Conservation (phyloP, 2,329 filamentous ascomycete genomes). For the Penicillium griseofulvum region DNA sequence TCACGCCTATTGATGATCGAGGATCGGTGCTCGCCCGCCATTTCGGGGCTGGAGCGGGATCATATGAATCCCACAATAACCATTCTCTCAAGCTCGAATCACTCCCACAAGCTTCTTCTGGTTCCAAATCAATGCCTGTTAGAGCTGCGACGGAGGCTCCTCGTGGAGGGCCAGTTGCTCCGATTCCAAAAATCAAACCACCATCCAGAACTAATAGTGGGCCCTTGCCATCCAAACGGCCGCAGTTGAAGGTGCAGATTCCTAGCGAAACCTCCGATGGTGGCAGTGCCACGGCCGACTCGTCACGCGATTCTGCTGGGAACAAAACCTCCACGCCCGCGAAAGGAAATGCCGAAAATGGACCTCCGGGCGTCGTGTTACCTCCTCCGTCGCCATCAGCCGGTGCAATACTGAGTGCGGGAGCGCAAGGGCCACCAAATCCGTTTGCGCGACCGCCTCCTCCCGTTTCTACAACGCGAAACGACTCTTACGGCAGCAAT, state of each 20-base stretch:
- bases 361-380: conserved; percentile 71
- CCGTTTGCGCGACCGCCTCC: conserved; percentile 87
- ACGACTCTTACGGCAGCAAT: conserved; percentile 43
- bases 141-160: conserved; percentile 49
- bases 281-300: conserved; percentile 70
- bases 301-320: conserved; percentile 61
- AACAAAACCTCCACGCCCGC: conserved; percentile 60
- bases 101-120: conserved; percentile 43
- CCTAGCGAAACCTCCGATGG: conserved; percentile 83
- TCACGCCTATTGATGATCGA: conserved; percentile 94
- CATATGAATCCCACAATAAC: conserved; percentile 49
- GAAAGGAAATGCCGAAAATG: conserved; percentile 52
- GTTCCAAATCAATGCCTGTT: conserved; percentile 61
- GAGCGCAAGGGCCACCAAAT: conserved; percentile 88
- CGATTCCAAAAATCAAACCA: conserved; percentile 67
- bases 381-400: conserved; percentile 91
- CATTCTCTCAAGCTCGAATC: conserved; percentile 36
- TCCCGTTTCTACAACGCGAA: conserved; percentile 49
- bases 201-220: conserved; percentile 77
- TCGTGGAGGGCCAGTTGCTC: conserved; percentile 56
- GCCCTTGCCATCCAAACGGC: conserved; percentile 66
- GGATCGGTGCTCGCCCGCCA: conserved; percentile 85
- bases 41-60: conserved; percentile 63
- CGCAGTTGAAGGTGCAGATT: conserved; percentile 88
- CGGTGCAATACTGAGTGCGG: conserved; percentile 80